phyloP scores from a whole-genome alignment of 192 early-diverging fungal species.

The Linnemannia zychae region DNA sequence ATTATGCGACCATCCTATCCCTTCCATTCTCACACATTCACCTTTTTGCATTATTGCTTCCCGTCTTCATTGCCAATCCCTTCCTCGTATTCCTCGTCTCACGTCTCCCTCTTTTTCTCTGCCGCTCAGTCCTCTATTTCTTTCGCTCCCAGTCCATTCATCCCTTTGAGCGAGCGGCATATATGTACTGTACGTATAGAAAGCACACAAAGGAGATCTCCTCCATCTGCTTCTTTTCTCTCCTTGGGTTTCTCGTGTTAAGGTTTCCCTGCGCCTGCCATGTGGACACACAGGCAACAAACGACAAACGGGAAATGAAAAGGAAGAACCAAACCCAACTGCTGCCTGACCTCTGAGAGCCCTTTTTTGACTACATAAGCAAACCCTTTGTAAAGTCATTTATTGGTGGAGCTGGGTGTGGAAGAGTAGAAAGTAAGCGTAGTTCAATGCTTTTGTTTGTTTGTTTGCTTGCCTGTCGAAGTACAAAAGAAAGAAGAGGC shows the following conservation, averaged over 20 bases:
- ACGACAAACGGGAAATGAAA: conserved; percentile 3
- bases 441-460: too few relatives aligned
- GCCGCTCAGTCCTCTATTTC: neutral
- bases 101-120: conserved; percentile 6
- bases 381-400: neutral
- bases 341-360: neutral
- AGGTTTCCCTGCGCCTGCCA: neutral
- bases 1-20: neutral
- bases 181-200: neutral
- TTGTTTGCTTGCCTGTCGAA: too few relatives aligned
- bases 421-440: too few relatives aligned
- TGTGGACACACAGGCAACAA: neutral
- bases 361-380: neutral
- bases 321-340: neutral
- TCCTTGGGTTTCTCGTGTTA: neutral
- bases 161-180: neutral
- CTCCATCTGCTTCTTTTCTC: conserved; percentile 1
- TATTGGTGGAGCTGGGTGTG: neutral
- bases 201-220: neutral
- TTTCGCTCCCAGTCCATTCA: neutral
- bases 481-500: neutral
- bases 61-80: neutral
- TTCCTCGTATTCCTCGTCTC: conserved; percentile 35
- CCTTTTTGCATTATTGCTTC: neutral
- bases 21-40: neutral